phyloP scores from a whole-genome alignment of 2,329 filamentous ascomycete species.

The Pseudogymnoascus sp. region DNA sequence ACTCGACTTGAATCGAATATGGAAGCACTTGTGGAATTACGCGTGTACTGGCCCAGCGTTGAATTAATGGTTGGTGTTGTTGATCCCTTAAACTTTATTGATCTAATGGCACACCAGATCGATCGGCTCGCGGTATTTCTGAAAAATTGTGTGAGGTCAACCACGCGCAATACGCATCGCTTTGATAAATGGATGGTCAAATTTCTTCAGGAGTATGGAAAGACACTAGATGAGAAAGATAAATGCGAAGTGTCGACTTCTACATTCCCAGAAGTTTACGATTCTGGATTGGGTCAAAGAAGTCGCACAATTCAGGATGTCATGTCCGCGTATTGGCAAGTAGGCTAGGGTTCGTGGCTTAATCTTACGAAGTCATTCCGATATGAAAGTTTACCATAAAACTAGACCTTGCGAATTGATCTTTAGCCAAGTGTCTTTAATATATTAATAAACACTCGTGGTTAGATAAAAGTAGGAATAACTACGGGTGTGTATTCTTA shows the following conservation, averaged over 20 bases:
- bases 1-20: conserved; percentile 28
- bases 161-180: conserved; percentile 25
- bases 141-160: conserved; percentile 26
- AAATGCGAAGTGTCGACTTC: not conserved
- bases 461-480: not conserved
- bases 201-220: conserved; percentile 30
- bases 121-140: conserved; percentile 30
- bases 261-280: not conserved
- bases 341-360: not conserved
- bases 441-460: too few species aligned
- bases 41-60: conserved; percentile 31
- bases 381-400: not conserved
- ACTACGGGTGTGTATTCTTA: not conserved
- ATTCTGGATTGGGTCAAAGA: not conserved
- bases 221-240: conserved; percentile 24
- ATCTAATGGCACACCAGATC: conserved; percentile 20
- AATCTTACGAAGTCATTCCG: not conserved
- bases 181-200: conserved; percentile 28
- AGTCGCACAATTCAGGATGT: not conserved
- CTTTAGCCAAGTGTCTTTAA: too few species aligned
- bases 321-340: not conserved
- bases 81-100: not conserved
- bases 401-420: too few species aligned
- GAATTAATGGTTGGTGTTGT: conserved; percentile 27
- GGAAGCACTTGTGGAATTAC: conserved; percentile 26